Evolutionary conservation across 2,329 filamentous ascomycete genomes (phyloP).

Genomic region (Trichoderma citrinoviride): DNA sequence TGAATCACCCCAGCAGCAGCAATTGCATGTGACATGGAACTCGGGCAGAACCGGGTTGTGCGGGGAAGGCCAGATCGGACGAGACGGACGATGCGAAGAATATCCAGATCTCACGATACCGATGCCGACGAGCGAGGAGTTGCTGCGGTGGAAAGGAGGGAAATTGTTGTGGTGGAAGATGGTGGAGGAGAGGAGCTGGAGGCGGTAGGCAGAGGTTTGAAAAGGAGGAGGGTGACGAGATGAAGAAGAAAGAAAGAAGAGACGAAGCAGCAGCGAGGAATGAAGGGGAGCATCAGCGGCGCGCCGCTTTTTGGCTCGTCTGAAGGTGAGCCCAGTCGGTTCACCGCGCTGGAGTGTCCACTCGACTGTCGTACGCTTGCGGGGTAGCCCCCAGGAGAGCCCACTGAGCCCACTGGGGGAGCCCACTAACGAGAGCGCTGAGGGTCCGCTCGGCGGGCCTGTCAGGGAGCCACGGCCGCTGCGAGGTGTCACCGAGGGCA

Average conservation of each 20-base stretch:
- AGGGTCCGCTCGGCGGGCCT: background rate
- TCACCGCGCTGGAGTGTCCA: conserved; percentile 6
- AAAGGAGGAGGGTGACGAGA: background rate
- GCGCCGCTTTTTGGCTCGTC: background rate
- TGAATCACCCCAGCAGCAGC: conserved; percentile 16
- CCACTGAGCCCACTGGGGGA: background rate
- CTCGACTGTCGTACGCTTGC: background rate
- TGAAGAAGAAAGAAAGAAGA: background rate
- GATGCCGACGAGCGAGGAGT: background rate
- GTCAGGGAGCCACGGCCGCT: background rate
- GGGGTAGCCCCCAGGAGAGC: background rate
- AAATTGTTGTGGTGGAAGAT: background rate
- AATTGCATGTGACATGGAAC: conserved; percentile 24
- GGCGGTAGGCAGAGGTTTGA: background rate
- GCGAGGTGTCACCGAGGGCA: background rate
- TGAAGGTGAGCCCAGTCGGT: conserved; percentile 17
- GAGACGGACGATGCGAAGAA: background rate
- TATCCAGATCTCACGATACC: background rate
- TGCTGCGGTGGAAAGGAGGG: background rate
- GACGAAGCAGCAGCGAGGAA: conserved; percentile 7
- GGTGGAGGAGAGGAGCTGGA: background rate
- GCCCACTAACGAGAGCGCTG: background rate
- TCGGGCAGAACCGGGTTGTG: conserved; percentile 21
- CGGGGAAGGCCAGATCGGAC: conserved; percentile 1
- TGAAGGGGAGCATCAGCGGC: conserved; percentile 15